phyloP scores from a whole-genome alignment of 108 stramenopile genomes.

The Cyclostephanos tholiformis region DNA sequence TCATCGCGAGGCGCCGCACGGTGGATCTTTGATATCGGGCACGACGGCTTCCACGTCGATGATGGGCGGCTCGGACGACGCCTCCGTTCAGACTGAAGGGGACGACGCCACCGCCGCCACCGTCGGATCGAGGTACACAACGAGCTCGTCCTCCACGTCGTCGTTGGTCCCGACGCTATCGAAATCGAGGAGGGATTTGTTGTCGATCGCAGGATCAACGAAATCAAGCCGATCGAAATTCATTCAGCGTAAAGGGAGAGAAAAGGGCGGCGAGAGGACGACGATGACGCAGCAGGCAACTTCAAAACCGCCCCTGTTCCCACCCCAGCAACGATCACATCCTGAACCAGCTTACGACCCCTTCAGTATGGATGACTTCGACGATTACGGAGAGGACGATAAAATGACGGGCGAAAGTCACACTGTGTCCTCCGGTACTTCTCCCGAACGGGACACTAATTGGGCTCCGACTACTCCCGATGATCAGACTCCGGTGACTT shows the following conservation, averaged over 20 bases:
- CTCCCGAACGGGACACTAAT: conserved; percentile 12
- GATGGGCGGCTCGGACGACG: conserved; percentile 38
- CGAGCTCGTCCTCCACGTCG: conserved; percentile 12
- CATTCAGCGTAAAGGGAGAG: conserved; percentile 30
- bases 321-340: conserved; percentile 11
- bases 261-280: neutral
- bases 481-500: conserved; percentile 6
- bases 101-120: conserved; percentile 41
- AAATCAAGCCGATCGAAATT: conserved; percentile 41
- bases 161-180: conserved; percentile 40
- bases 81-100: conserved; percentile 24
- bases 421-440: conserved; percentile 5
- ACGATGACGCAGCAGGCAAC: neutral
- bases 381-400: conserved; percentile 4
- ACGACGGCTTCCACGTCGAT: conserved; percentile 35
- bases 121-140: conserved; percentile 28
- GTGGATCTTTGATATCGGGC: conserved; percentile 23
- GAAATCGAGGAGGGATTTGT: conserved; percentile 41
- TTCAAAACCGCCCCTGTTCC: conserved; percentile 22
- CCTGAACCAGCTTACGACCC: conserved; percentile 44
- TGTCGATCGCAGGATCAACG: neutral
- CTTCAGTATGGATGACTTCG: conserved; percentile 35
- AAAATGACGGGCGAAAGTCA: conserved; percentile 9
- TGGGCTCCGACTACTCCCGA: neutral
- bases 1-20: neutral